Base-by-base conservation (phyloP, 805 yeast species). In the Barnettozyma populi region DNA sequence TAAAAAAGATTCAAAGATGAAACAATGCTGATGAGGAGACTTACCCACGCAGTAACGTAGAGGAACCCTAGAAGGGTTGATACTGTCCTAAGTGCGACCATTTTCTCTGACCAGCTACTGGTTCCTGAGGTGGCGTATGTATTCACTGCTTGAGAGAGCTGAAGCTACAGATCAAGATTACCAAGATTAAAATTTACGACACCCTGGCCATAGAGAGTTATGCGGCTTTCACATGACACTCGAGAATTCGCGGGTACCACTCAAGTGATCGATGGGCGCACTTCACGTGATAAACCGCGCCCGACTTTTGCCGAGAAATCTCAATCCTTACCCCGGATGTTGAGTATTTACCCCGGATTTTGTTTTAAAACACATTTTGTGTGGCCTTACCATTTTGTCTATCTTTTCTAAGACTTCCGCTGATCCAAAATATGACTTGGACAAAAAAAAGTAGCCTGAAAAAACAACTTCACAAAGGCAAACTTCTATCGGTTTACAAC, bases 1-100 rank as follows among this genome's bases (percentile, higher is more conserved):
- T 47, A 46, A 41, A 44, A 42, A 5, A 8, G 13, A 9, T 2
- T 19, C 36, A 27, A 13, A 13, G 41, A n/a, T 18, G 6, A 41
- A 25, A 25, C 20, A 6, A 34, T 20, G 18, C 16, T 14, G 23
- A 20, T 13, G n/a, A 19, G 18, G 21, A 16, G 2, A 57, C 64
- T 3, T 51, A 60, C 64, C 76, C 76, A 72, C 43, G 71, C 69
- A 5, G 61, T 31, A 2, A 70, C 73, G 52, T 71, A 70, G 0
- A 65, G 51, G n/a, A 64, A 52, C 4, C 75, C 75, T 7, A 70
- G 49, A 2, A 61, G 9, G 11, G 57, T 47, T 1, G 63, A 60
- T 1, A 57, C n/a, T 1, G 29, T n/a, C 16, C 39, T 36, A 2
- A 52, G 48, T 6, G 23, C 37, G 10, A 51, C 32, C 51, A 51